Conservation (phyloP, 169 alveolate genomes). For the Plasmodium vivax region DNA sequence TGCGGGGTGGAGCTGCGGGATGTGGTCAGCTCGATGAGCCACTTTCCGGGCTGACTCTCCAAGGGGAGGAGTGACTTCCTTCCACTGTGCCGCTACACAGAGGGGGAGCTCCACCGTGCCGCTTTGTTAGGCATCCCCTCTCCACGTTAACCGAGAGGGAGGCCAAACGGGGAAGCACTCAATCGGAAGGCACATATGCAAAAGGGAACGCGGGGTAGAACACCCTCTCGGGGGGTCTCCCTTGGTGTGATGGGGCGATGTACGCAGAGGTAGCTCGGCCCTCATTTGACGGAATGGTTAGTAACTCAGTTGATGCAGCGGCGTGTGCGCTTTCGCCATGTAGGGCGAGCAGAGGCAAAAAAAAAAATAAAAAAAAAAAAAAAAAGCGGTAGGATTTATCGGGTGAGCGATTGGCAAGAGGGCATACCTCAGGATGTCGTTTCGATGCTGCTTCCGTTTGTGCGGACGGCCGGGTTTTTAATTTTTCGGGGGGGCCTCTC, state of each 20-base stretch:
- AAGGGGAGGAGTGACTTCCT: background rate
- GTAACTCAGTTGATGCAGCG: background rate
- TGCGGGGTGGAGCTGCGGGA: background rate
- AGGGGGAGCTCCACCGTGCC: background rate
- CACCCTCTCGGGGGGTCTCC: background rate
- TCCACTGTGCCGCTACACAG: background rate
- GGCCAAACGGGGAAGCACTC: background rate
- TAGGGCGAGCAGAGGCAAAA: background rate
- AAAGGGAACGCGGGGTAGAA: background rate
- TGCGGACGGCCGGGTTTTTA: background rate
- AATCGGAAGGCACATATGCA: background rate
- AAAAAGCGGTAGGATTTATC: background rate
- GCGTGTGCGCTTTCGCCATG: background rate
- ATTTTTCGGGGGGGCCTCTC: background rate
- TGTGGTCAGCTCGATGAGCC: background rate
- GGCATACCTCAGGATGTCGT: background rate
- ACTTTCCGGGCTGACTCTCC: background rate
- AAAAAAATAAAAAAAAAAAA: too few species aligned
- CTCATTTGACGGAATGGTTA: background rate
- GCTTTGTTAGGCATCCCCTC: background rate
- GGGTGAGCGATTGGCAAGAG: background rate
- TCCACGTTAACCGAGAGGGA: background rate
- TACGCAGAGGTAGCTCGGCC: background rate
- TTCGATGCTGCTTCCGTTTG: background rate
- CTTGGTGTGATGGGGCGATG: background rate